Conservation (phyloP, 2,329 filamentous ascomycete species). For the Orbilia javanica region DNA sequence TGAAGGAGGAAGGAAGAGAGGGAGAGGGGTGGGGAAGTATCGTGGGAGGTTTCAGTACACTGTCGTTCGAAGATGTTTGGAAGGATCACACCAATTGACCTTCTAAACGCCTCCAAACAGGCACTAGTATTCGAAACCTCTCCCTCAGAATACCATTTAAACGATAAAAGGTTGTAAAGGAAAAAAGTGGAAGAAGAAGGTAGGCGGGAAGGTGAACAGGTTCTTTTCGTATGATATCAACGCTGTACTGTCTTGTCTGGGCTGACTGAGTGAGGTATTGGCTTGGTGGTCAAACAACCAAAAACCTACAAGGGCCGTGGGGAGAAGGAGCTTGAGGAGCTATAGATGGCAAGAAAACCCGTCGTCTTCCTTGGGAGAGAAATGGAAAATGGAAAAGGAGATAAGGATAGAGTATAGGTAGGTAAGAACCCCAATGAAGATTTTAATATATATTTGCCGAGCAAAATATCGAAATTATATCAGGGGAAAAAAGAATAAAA, state of each 20-base stretch:
- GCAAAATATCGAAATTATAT: neutral
- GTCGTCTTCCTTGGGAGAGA: neutral
- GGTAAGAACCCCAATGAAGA: neutral
- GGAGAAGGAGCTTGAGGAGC: slow-evolving; percentile 30
- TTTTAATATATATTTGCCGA: neutral
- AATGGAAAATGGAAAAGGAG: neutral
- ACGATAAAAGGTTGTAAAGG: neutral
- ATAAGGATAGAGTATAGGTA: neutral
- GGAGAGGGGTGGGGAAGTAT: neutral
- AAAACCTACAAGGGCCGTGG: slow-evolving; percentile 42
- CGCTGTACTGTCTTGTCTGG: slow-evolving; percentile 12
- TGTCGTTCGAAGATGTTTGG: slow-evolving; percentile 27
- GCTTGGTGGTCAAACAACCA: slow-evolving; percentile 52
- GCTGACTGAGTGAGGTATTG: slow-evolving; percentile 28
- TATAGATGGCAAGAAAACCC: slow-evolving; percentile 17
- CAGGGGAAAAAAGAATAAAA: neutral
- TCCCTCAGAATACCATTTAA: slow-evolving; percentile 46
- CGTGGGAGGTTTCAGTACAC: slow-evolving; percentile 4
- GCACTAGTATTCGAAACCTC: slow-evolving; percentile 5
- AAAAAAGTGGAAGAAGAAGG: slow-evolving; percentile 9
- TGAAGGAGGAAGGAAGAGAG: neutral
- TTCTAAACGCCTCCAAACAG: slow-evolving; percentile 41
- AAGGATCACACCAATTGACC: slow-evolving; percentile 52
- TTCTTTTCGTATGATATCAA: slow-evolving; percentile 46
- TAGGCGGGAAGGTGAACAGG: slow-evolving; percentile 36